Percentiles rank a stretch among this genome's conserved stretches.
Conservation (phyloP, 495 filamentous ascomycete species). For the Penicillium diatomitis region DNA sequence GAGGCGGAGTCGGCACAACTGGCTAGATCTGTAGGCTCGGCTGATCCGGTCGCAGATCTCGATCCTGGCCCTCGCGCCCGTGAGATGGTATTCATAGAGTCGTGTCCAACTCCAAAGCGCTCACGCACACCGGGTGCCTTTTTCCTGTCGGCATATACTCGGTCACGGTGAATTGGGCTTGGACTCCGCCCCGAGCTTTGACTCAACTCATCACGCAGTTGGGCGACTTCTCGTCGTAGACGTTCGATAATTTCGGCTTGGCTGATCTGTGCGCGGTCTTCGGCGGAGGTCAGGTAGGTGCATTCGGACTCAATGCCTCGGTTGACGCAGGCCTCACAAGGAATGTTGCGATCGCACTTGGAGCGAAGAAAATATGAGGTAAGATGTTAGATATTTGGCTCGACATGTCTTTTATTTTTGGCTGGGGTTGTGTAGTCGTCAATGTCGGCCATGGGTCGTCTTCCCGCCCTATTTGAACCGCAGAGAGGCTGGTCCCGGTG, state of each 20-base stretch:
- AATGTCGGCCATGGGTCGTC: too few species aligned
- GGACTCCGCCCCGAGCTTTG: constrained; percentile 7
- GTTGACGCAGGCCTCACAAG: constrained; percentile 22
- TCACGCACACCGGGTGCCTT: not conserved
- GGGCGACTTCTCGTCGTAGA: constrained; percentile 20
- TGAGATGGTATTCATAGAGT: not conserved
- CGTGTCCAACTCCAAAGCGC: not conserved
- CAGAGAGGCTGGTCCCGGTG: constrained; percentile 38
- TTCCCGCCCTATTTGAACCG: too few species aligned
- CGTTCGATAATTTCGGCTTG: constrained; percentile 25
- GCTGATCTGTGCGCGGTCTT: constrained; percentile 27
- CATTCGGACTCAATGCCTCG: constrained; percentile 26
- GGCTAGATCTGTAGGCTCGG: constrained; percentile 1
- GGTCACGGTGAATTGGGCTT: not conserved
- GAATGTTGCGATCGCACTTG: constrained; percentile 26
- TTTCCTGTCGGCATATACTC: not conserved
- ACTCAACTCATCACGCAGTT: constrained; percentile 13
- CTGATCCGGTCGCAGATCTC: constrained; percentile 1
- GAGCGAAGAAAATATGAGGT: not conserved
- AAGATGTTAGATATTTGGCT: not conserved
- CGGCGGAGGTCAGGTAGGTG: constrained; percentile 23
- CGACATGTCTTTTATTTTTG: too few species aligned
- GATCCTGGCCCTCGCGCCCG: not conserved
- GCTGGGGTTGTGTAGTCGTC: not conserved
- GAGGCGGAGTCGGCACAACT: constrained; percentile 15